These are phyloP conservation scores for Aspergillus homomorphus DNA, from an alignment of 495 filamentous ascomycete species.

Conservation along the genomic window DNA sequence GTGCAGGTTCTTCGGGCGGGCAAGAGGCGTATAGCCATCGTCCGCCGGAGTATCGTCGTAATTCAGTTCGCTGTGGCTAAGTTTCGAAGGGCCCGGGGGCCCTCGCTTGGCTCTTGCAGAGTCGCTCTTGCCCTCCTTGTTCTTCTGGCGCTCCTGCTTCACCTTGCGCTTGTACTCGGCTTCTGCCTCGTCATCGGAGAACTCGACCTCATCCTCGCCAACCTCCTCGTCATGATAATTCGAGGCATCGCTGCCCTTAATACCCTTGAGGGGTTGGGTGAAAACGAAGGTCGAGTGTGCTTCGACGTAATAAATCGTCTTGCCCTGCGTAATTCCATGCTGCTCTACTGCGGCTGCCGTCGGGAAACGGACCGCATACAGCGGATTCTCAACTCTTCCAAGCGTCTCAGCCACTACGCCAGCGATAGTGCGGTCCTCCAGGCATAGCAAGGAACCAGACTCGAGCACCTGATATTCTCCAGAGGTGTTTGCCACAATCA, in stretches of 20 bases:
- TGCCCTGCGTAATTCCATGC: conserved; percentile 60
- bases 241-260: conserved; percentile 87
- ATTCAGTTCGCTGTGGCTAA: conserved; percentile 48
- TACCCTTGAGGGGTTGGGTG: conserved; percentile 68
- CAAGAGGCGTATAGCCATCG: conserved; percentile 63
- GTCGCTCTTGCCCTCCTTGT: conserved; percentile 40
- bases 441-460: conserved; percentile 75
- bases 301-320: conserved; percentile 72
- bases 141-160: conserved; percentile 57
- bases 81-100: conserved; percentile 36
- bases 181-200: conserved; percentile 94
- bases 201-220: conserved; percentile 81
- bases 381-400: conserved; percentile 75
- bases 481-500: conserved; percentile 75
- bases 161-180: conserved; percentile 71
- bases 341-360: conserved; percentile 62
- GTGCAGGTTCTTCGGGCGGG: conserved; percentile 58
- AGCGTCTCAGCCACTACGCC: conserved; percentile 79
- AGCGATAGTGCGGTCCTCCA: conserved; percentile 68
- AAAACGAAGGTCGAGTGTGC: conserved; percentile 75
- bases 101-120: conserved; percentile 33
- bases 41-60: conserved; percentile 52
- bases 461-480: conserved; percentile 84
- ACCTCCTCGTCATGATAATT: conserved; percentile 93
- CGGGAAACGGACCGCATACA: conserved; percentile 73